Evolutionary conservation across 2,329 filamentous ascomycete species (phyloP).

Genomic region (Phialophora macrospora): DNA sequence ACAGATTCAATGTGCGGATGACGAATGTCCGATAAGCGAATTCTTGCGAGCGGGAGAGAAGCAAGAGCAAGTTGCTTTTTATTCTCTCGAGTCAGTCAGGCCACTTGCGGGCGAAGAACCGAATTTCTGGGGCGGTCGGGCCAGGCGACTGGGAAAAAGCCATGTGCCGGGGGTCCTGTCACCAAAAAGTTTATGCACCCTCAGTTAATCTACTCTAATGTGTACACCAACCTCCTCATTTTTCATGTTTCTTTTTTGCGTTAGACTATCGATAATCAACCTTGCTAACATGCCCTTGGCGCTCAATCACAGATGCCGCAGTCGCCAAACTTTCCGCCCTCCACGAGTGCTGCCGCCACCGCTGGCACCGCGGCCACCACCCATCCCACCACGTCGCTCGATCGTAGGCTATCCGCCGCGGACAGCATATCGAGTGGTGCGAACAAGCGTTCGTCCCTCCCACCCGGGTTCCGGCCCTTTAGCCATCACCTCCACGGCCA

Average conservation of each 20-base stretch:
- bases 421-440: conserved; percentile 37
- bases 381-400: conserved; percentile 49
- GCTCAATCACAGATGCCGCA: conserved; percentile 40
- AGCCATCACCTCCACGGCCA: conserved; percentile 47
- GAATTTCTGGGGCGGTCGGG: conserved; percentile 33
- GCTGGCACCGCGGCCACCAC: conserved; percentile 14
- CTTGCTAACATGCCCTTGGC: conserved; percentile 41
- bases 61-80: conserved; percentile 23
- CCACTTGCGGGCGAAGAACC: conserved; percentile 32
- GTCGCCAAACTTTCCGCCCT: conserved; percentile 41
- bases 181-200: conserved; percentile 41
- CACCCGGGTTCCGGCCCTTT: conserved; percentile 59
- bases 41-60: conserved; percentile 20
- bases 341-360: conserved; percentile 26
- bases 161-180: conserved; percentile 32
- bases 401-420: conserved; percentile 37
- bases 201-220: conserved; percentile 40
- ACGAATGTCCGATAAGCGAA: conserved; percentile 24
- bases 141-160: conserved; percentile 24
- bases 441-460: conserved; percentile 64
- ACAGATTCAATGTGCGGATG: conserved; percentile 22
- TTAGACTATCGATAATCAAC: conserved; percentile 51
- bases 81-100: conserved; percentile 32
- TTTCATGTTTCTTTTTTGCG: conserved; percentile 37
- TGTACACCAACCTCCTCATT: conserved; percentile 42